Conservation (phyloP, 208 protist genomes). For the Trypanosoma avium region DNA sequence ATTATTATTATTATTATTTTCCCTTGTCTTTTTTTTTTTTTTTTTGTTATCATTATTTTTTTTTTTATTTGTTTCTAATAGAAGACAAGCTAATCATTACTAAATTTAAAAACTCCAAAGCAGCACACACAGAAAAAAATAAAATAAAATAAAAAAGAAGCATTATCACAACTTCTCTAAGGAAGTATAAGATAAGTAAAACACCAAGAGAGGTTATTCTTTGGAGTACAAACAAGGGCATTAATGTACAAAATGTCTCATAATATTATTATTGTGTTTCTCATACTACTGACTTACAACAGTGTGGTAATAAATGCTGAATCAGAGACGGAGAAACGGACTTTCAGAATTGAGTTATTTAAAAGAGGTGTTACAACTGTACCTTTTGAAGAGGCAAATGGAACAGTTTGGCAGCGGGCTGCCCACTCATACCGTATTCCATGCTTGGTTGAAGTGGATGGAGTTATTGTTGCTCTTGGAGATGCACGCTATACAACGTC, state of each 20-base stretch:
- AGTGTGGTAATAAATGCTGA: neutral
- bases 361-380: neutral
- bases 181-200: no score
- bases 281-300: neutral
- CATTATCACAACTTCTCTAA: no score
- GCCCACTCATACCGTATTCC: constrained; percentile 22
- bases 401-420: neutral
- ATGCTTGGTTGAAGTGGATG: constrained; percentile 18
- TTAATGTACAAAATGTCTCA: neutral
- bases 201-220: no score
- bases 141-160: no score
- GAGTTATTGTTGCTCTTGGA: constrained; percentile 8
- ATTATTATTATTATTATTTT: neutral
- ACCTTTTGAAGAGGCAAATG: constrained; percentile 12
- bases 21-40: neutral
- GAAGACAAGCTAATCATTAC: neutral
- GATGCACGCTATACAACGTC: constrained; percentile 4
- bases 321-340: neutral
- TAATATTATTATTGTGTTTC: neutral
- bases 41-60: neutral
- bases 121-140: no score
- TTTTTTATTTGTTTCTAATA: neutral
- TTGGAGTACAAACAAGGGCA: no score
- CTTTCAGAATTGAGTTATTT: constrained; percentile 11
- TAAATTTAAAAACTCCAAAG: no score